These are phyloP conservation scores for Colletotrichum falcatum DNA, from an alignment of 2,329 filamentous ascomycete genomes.

Conservation along the genomic window DNA sequence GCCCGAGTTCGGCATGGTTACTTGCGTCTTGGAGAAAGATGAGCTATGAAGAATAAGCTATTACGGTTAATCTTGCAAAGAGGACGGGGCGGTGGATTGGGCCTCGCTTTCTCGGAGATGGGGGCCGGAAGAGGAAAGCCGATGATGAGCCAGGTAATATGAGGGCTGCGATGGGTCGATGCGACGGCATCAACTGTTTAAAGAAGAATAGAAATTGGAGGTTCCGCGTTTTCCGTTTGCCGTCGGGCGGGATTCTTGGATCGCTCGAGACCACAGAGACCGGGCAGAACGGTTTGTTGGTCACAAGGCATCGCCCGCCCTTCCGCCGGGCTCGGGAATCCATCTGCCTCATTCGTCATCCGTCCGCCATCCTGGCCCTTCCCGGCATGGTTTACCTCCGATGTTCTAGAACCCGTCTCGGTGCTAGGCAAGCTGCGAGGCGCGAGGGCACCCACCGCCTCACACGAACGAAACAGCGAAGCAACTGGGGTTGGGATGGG, in stretches of 20 bases:
- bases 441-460: constrained; percentile 3
- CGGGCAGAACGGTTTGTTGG: not conserved
- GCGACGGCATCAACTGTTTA: constrained; percentile 11
- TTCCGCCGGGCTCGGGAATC: constrained; percentile 1
- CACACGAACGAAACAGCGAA: constrained; percentile 7
- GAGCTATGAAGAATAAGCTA: not conserved
- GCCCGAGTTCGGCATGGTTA: constrained; percentile 13
- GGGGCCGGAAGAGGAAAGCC: not conserved
- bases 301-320: not conserved
- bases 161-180: not conserved
- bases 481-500: constrained; percentile 6
- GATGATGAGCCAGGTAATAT: not conserved
- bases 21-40: not conserved
- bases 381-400: not conserved
- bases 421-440: constrained; percentile 12
- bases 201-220: constrained; percentile 1
- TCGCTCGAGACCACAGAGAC: constrained; percentile 6
- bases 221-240: not conserved
- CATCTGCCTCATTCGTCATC: constrained; percentile 12
- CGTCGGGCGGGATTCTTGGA: not conserved
- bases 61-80: too few species aligned
- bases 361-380: not conserved
- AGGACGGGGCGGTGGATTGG: too few species aligned
- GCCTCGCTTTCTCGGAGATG: not conserved
- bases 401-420: not conserved